Conservation (phyloP, 306 rosid genomes). For the Pterocarpus macrocarpus region DNA sequence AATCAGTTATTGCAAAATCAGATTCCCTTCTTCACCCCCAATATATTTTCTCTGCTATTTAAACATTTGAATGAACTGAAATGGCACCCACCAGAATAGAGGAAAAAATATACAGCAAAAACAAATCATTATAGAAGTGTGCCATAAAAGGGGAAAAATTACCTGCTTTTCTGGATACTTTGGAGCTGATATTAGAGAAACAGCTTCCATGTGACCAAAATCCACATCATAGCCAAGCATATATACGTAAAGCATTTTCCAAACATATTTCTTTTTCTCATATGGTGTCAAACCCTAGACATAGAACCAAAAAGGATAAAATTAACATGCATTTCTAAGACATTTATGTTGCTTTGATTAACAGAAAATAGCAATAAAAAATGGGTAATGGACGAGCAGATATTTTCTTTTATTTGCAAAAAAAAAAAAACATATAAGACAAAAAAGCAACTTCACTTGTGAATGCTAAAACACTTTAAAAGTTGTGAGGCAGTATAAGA, state of each 20-base stretch:
- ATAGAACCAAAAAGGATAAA: constrained; percentile 14
- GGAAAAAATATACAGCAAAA: not conserved
- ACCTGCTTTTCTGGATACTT: constrained; percentile 92
- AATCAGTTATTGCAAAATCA: constrained; percentile 39
- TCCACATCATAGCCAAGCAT: constrained; percentile 89
- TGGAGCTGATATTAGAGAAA: constrained; percentile 86
- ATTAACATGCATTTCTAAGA: not conserved
- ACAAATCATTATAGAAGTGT: not conserved
- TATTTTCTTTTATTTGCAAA: not conserved
- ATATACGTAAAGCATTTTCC: constrained; percentile 84
- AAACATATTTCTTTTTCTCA: constrained; percentile 86
- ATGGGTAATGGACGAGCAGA: not conserved
- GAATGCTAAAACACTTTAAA: constrained; percentile 3
- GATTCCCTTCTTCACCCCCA: constrained; percentile 18
- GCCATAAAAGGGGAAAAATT: not conserved
- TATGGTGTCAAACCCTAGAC: constrained; percentile 74
- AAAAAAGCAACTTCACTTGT: not conserved
- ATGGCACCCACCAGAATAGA: not conserved
- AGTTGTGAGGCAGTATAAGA: not conserved
- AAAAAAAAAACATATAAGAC: not conserved
- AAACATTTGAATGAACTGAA: not conserved
- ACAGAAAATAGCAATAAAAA: not conserved
- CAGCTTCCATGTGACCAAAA: constrained; percentile 93
- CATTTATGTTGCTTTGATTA: constrained; percentile 13
- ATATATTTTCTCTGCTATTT: constrained; percentile 10